Conservation (phyloP, 192 early-diverging fungal genomes). For the Oehlia diaphana region DNA sequence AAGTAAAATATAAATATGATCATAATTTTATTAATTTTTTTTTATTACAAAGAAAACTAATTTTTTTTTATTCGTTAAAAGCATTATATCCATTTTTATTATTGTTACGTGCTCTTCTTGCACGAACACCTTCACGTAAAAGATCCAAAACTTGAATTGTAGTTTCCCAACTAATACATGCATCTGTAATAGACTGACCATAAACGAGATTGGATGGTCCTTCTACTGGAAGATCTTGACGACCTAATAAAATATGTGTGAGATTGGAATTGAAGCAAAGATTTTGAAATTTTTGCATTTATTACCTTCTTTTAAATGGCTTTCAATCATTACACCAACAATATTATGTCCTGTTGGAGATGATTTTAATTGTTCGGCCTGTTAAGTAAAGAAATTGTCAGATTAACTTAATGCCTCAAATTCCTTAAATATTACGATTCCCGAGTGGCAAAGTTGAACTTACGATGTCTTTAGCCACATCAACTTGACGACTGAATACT, state of each 20-base stretch:
- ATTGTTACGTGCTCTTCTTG: slow-evolving; percentile 51
- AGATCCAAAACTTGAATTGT: slow-evolving; percentile 77
- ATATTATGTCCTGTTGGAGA: slow-evolving; percentile 64
- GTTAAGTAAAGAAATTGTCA: neutral
- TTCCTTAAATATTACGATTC: neutral
- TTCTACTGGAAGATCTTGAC: slow-evolving; percentile 71
- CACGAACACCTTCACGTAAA: slow-evolving; percentile 71
- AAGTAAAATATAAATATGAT: too few species aligned
- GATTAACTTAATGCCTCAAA: neutral
- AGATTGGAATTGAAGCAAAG: neutral
- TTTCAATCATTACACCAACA: slow-evolving; percentile 96
- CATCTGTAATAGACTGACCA: slow-evolving; percentile 90
- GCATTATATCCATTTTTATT: slow-evolving; percentile 1
- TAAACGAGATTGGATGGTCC: slow-evolving; percentile 78
- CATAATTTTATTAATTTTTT: neutral
- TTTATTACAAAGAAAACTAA: neutral
- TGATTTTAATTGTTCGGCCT: slow-evolving; percentile 16
- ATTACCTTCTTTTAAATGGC: slow-evolving; percentile 81
- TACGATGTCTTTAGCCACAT: slow-evolving; percentile 65
- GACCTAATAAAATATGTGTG: slow-evolving; percentile 26
- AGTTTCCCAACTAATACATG: slow-evolving; percentile 89
- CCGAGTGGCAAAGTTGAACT: neutral
- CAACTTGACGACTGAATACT: slow-evolving; percentile 78
- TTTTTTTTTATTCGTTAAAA: slow-evolving; percentile 2
- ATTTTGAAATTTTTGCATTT: neutral